Conservation (phyloP, 345 rosid species). For the Noccaea caerulescens region DNA sequence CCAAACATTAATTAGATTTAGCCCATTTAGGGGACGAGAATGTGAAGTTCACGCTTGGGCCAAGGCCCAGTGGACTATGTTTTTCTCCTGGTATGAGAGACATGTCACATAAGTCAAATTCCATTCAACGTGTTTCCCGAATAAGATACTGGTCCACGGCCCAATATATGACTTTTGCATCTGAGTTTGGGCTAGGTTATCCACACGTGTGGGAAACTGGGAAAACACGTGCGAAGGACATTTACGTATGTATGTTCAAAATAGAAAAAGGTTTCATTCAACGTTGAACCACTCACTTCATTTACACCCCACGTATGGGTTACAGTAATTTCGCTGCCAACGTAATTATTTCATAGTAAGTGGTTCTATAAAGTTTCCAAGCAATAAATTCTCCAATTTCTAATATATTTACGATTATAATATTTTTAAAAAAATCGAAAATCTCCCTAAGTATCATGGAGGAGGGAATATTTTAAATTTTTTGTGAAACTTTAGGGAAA, state of each 20-base stretch:
- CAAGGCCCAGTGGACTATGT: neutral
- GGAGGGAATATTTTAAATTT: constrained; percentile 35
- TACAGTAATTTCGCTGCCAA: constrained; percentile 12
- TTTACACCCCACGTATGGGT: constrained; percentile 39
- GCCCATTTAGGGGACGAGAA: neutral
- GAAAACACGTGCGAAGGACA: constrained; percentile 21
- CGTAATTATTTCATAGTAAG: constrained; percentile 36
- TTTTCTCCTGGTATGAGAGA: neutral
- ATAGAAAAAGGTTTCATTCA: constrained; percentile 28
- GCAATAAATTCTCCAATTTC: constrained; percentile 22
- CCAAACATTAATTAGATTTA: too few relatives aligned
- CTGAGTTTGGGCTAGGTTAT: neutral
- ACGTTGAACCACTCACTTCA: constrained; percentile 25
- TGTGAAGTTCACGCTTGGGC: neutral
- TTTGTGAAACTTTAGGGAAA: constrained; percentile 41
- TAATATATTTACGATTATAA: too few relatives aligned
- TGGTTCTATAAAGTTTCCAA: constrained; percentile 26
- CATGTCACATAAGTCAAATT: neutral
- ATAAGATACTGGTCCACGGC: constrained; percentile 2
- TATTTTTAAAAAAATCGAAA: neutral
- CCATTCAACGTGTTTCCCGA: neutral
- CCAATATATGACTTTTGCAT: constrained; percentile 1
- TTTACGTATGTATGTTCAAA: neutral
- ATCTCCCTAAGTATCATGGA: constrained; percentile 21
- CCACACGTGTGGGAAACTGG: constrained; percentile 26